phyloP scores from a whole-genome alignment of 1,284 basidiomycete species.

The Pseudozyma sp. region DNA sequence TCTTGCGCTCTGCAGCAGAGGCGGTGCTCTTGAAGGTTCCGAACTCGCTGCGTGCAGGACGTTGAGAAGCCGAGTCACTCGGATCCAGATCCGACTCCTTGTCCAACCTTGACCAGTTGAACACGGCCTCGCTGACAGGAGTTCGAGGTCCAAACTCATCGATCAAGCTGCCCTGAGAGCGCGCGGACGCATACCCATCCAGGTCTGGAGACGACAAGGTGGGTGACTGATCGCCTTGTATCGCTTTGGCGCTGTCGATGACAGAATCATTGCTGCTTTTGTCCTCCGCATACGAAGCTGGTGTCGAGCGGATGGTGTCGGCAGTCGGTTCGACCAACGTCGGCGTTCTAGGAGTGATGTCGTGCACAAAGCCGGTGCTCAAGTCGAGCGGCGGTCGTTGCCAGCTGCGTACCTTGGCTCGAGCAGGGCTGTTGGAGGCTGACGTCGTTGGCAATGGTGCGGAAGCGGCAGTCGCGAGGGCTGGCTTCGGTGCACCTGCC shows the following conservation, averaged over 20 bases:
- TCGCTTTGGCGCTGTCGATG: constrained; percentile 4
- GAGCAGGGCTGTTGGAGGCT: constrained; percentile 13
- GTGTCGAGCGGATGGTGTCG: constrained; percentile 26
- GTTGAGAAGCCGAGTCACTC: constrained; percentile 58
- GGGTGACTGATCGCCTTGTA: constrained; percentile 14
- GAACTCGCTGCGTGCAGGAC: constrained; percentile 52
- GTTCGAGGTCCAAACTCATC: constrained; percentile 58
- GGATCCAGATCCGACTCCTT: constrained; percentile 49
- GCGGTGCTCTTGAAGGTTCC: constrained; percentile 48
- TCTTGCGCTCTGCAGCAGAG: constrained; percentile 21
- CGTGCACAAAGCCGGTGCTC: constrained; percentile 41
- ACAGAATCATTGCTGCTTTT: constrained; percentile 20
- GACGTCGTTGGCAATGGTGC: constrained; percentile 7
- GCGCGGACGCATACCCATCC: constrained; percentile 48
- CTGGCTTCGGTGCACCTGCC: not conserved
- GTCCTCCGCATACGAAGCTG: constrained; percentile 38
- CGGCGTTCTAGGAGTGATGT: constrained; percentile 31
- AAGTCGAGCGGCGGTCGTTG: constrained; percentile 25
- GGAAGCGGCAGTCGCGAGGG: not conserved
- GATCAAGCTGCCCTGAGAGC: constrained; percentile 40
- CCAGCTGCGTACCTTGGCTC: constrained; percentile 49
- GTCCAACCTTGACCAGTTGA: constrained; percentile 45
- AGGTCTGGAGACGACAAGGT: constrained; percentile 34
- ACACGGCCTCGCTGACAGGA: constrained; percentile 52
- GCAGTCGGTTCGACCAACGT: constrained; percentile 27